Base-by-base conservation (phyloP, 441 rosid genomes). In the Jatropha multifida region DNA sequence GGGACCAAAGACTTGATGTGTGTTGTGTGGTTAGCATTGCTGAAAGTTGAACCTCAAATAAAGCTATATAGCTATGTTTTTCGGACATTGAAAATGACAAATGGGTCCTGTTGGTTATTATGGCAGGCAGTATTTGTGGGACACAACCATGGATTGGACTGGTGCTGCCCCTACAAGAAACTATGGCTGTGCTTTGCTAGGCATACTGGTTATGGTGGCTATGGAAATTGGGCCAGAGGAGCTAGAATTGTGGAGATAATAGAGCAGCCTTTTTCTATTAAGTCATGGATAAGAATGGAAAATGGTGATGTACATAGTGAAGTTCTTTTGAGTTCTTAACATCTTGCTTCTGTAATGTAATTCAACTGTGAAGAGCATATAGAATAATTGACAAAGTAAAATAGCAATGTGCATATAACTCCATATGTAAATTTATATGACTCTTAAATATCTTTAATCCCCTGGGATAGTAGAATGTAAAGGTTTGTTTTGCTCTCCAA, bases 161-260 rank as follows among this genome's bases (percentile, higher is more conserved):
- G 98, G 98, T 93, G 97, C 74, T 94, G 99, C 84, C 99, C 94
- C 23, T 73, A 84, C 77, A 66, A 69, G 73, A 86, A 86, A 69
- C 87, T 89, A 14, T 93, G 98, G 98, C 88, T 94, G 44, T 94
- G 99, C 89, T 94, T 81, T 83, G 97, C 98, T 2, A 86, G 97
- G 86, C 97, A 92, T 77, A 85, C 94, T 0, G 92, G 98, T 66
- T 86, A 89, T 48, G 97, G 96, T 41, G 96, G 96, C 8, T 91
- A 90, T 65, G 97, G 98, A 66, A 76, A 75, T 52, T 89, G 97
- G 97, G 13, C 84, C 0, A 87, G 91, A 88, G 97, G 98, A 59
- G 90, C 94, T 37, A 85, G 97, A 80, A 84, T 90, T 64, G 44
- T 93, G 68, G 90, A 94, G 90, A 83, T 92, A 37, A 85, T 67